These are phyloP conservation scores for Cenococcum geophilum DNA, from an alignment of 495 filamentous ascomycete species.

Conservation along the genomic window DNA sequence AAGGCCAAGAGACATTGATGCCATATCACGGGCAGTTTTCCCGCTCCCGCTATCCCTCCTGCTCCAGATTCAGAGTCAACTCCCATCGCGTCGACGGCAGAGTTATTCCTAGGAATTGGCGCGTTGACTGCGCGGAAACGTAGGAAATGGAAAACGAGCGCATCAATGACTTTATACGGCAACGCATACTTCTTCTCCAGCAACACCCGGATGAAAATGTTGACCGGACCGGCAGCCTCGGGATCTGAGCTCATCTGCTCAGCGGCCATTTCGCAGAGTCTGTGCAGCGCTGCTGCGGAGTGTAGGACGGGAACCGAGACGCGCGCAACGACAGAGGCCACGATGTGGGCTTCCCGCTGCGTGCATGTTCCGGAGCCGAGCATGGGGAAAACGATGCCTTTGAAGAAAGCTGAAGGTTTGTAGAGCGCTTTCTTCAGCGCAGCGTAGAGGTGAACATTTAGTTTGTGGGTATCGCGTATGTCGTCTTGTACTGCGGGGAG, in stretches of 20 bases:
- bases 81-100: conserved; percentile 43
- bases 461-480: conserved; percentile 76
- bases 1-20: conserved; percentile 85
- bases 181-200: conserved; percentile 96
- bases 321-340: conserved; percentile 72
- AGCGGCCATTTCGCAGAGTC: conserved; percentile 86
- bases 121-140: conserved; percentile 63
- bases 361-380: conserved; percentile 72
- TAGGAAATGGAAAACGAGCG: conserved; percentile 92
- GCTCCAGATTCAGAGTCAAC: conserved; percentile 43
- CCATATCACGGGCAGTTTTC: conserved; percentile 78
- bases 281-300: conserved; percentile 83
- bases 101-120: conserved; percentile 14
- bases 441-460: conserved; percentile 93
- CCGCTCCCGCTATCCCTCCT: conserved; percentile 44
- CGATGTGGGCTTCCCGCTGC: conserved; percentile 82
- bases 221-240: conserved; percentile 79
- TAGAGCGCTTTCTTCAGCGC: conserved; percentile 87
- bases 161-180: conserved; percentile 89
- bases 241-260: conserved; percentile 66
- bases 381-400: conserved; percentile 89
- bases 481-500: conserved; percentile 86
- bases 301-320: conserved; percentile 83
- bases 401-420: conserved; percentile 95
- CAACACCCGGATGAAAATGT: conserved; percentile 85